Percentiles rank a stretch among this genome's conserved stretches.
phyloP scores from a whole-genome alignment of 805 yeast genomes.

The Peterozyma xylosa region DNA sequence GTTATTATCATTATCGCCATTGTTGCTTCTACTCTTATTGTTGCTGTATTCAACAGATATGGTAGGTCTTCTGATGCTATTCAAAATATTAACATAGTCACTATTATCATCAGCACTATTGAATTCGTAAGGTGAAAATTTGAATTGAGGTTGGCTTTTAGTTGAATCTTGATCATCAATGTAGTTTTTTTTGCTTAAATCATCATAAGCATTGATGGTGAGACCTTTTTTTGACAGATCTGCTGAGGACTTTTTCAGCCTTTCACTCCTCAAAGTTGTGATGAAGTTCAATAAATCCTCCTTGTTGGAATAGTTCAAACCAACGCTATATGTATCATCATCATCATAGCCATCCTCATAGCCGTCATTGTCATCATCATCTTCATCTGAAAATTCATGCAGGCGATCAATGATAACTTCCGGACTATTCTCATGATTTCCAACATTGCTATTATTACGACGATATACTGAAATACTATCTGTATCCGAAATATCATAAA shows the following conservation, averaged over 20 bases:
- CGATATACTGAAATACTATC: too few species aligned
- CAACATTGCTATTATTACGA: too few species aligned
- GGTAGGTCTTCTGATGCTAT: background rate
- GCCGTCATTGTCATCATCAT: conserved; percentile 9
- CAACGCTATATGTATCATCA: conserved; percentile 5
- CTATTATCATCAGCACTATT: background rate
- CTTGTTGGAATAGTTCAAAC: conserved; percentile 17
- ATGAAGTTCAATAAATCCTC: conserved; percentile 19
- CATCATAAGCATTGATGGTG: too few species aligned
- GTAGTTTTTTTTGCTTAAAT: background rate
- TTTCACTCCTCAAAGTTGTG: conserved; percentile 13
- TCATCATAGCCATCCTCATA: background rate
- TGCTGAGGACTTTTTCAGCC: too few species aligned
- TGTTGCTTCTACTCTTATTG: background rate
- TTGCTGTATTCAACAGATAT: background rate
- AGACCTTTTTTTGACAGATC: too few species aligned
- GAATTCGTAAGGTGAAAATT: too few species aligned
- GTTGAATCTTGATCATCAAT: background rate
- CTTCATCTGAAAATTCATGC: conserved; percentile 21
- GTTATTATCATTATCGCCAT: background rate
- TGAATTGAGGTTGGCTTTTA: background rate
- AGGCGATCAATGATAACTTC: conserved; percentile 15
- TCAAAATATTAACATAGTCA: background rate
- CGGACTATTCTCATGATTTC: too few species aligned
- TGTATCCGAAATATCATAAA: conserved; percentile 23